Percentiles rank a stretch among this genome's conserved stretches.
Conservation (phyloP, 192 early-diverging fungal genomes). For the Gorgonomyces haynaldii region DNA sequence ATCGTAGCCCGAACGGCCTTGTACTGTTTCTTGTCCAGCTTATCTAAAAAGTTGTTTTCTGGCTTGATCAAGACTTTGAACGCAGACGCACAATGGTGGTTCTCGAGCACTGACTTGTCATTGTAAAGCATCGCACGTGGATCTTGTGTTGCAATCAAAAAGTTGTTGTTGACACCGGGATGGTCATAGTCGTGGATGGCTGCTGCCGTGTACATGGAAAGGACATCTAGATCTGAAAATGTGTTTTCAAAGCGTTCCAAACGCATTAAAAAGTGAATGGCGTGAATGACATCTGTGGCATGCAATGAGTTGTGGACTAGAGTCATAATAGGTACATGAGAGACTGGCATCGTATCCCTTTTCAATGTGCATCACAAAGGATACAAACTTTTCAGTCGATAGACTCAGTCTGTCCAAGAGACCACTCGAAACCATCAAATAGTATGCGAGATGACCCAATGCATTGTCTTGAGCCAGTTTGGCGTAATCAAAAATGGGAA, state of each 20-base stretch:
- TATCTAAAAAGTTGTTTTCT: slow-evolving; percentile 32
- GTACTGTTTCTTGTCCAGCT: slow-evolving; percentile 25
- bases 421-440: slow-evolving; percentile 30
- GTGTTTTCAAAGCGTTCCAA: slow-evolving; percentile 17
- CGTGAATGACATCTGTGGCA: slow-evolving; percentile 43
- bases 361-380: slow-evolving; percentile 33
- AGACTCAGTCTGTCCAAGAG: slow-evolving; percentile 25
- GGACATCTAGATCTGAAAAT: slow-evolving; percentile 37
- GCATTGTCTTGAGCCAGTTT: slow-evolving; percentile 18
- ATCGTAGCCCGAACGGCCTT: slow-evolving; percentile 27
- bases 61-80: slow-evolving; percentile 33
- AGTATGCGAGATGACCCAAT: slow-evolving; percentile 27
- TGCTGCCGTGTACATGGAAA: slow-evolving; percentile 40
- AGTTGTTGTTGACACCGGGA: slow-evolving; percentile 47
- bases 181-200: slow-evolving; percentile 52
- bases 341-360: slow-evolving; percentile 33
- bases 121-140: slow-evolving; percentile 42
- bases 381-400: slow-evolving; percentile 27
- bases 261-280: slow-evolving; percentile 33
- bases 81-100: slow-evolving; percentile 45
- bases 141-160: slow-evolving; percentile 36
- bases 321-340: slow-evolving; percentile 20
- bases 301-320: slow-evolving; percentile 44
- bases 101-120: slow-evolving; percentile 47
- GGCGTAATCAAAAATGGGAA: slow-evolving; percentile 43